Evolutionary conservation across 106 monocot species (phyloP), one percentile per base, ranked within the genome.

Genomic region (Xerophyta viscosa): DNA sequence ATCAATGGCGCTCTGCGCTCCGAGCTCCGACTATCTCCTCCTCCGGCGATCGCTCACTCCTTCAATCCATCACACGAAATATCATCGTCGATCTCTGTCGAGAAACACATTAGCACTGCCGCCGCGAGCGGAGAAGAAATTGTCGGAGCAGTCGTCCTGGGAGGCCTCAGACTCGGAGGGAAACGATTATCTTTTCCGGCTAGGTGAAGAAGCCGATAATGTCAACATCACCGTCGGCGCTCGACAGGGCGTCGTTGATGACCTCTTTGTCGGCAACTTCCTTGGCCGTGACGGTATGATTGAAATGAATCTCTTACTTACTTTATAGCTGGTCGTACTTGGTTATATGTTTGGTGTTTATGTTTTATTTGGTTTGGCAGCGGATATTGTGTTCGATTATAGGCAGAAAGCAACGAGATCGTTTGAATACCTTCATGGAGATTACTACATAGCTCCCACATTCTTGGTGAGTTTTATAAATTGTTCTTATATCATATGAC

Each of bases 361-460:
- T 19, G 15, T 17, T 45, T 43, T 18, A 14, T 68, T 42, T 63
- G 8, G 31, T 50, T 61, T 58, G 50, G 68, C 73, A 92, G 91
- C 87, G 68, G 93, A 93, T 84, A 84, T 93, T 26, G 87, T 93
- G 13, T 93, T 93, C 29, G 88, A 93, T 73, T 93, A 84, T 58
- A 57, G 93, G 54, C 93, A 93, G 69, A 93, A 93, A 68, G 80
- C 63, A 27, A 93, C 93, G 31, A 77, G 93, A 57, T 88, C 93
- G 50, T 93, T 93, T 46, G 63, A 93, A 66, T 84, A 93, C 42
- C 77, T 93, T 22, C 57, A 88, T 8, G 87, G 93, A 0, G 87
- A 93, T 63, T 93, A 88, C 27, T 93, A 88, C 75, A 84, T 93
- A 15, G 83, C 93, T 2, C 93, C 87, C 0, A 39, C 46, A 15